Evolutionary conservation across 257 asterid species (phyloP).

Genomic region (Solanum microdontum): DNA sequence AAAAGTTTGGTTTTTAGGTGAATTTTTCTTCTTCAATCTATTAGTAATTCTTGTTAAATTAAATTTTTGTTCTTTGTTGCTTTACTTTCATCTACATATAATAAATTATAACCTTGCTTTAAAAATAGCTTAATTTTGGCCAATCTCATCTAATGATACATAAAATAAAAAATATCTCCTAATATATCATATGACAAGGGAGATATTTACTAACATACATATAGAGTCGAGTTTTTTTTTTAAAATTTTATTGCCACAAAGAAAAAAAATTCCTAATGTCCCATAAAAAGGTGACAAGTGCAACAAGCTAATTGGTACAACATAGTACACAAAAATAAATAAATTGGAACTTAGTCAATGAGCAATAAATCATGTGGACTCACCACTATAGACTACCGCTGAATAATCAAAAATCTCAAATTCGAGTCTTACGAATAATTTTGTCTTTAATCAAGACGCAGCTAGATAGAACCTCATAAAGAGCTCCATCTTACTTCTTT

Average conservation of each 20-base stretch:
- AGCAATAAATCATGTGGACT: not conserved
- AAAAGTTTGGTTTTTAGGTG: not conserved
- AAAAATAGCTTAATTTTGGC: not conserved
- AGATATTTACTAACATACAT: not conserved
- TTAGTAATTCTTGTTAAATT: not conserved
- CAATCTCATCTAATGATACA: not conserved
- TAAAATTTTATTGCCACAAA: too few species aligned
- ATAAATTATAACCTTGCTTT: not conserved
- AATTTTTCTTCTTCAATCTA: not conserved
- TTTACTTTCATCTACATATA: not conserved
- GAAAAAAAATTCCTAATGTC: not conserved
- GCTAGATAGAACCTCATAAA: not conserved
- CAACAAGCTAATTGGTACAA: not conserved
- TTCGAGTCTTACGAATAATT: rapidly evolving
- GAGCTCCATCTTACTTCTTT: too few species aligned
- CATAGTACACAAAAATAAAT: not conserved
- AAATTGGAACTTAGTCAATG: not conserved
- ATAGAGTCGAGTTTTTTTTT: not conserved
- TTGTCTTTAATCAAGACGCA: rapidly evolving
- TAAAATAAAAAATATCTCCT: not conserved
- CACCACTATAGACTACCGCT: not conserved
- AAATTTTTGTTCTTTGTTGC: not conserved
- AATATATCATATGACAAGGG: not conserved
- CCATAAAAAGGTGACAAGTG: not conserved
- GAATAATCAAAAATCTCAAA: not conserved